A percentile compares a stretch with the other conserved stretches of the same genome.
Conservation (phyloP, 2,329 filamentous ascomycete genomes). For the Apiospora phragmitis region DNA sequence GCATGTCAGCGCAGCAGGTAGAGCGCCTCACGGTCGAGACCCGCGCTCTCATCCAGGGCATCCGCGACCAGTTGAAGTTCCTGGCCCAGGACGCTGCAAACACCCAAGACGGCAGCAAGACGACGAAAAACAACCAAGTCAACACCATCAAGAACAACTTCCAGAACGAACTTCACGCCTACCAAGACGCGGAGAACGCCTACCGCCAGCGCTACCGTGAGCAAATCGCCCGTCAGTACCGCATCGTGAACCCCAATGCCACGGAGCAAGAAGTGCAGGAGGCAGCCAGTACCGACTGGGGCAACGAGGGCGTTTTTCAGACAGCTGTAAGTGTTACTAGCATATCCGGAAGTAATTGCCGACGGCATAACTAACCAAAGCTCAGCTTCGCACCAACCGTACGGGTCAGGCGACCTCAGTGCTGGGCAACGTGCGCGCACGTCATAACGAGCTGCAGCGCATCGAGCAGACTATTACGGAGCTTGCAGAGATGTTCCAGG, state of each 20-base stretch:
- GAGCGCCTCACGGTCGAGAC: conserved; percentile 70
- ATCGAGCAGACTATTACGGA: conserved; percentile 76
- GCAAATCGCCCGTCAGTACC: conserved; percentile 78
- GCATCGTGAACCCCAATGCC: conserved; percentile 81
- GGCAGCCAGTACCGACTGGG: conserved; percentile 71
- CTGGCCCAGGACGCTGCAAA: conserved; percentile 70
- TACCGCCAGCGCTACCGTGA: conserved; percentile 74
- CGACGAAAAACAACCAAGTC: conserved; percentile 66
- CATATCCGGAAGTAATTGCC: neutral
- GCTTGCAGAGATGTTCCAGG: conserved; percentile 68
- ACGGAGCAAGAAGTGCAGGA: conserved; percentile 69
- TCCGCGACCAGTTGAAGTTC: conserved; percentile 77
- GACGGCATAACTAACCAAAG: conserved; percentile 10
- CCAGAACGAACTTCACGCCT: conserved; percentile 69
- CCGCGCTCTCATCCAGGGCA: conserved; percentile 70
- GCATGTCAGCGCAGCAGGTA: conserved; percentile 54
- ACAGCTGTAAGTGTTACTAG: conserved; percentile 59
- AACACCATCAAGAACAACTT: conserved; percentile 71
- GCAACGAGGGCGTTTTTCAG: conserved; percentile 79
- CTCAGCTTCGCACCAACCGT: conserved; percentile 72
- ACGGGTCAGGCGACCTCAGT: conserved; percentile 71
- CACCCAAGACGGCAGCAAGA: conserved; percentile 59
- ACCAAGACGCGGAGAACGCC: conserved; percentile 68
- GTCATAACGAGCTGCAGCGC: conserved; percentile 79
- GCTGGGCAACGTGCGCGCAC: conserved; percentile 76